Conservation (phyloP, 1,284 basidiomycete species). For the Afroboletus lepidellus region DNA sequence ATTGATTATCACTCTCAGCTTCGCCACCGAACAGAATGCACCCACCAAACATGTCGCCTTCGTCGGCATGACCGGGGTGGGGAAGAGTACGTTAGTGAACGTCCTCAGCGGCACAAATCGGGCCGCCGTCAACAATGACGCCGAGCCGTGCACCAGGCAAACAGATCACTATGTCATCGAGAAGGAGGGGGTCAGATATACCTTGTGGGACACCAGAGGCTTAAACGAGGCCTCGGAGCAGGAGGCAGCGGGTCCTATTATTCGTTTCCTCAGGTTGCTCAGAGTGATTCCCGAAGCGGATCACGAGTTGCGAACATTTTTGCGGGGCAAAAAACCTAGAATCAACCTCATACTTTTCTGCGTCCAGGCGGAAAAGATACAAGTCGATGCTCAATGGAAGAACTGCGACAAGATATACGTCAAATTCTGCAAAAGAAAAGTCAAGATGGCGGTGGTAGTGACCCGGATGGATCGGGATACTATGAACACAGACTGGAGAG, state of each 20-base stretch:
- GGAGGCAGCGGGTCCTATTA: not conserved
- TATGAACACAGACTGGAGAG: conserved; percentile 28
- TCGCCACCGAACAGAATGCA: conserved; percentile 3
- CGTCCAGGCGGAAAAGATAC: conserved; percentile 17
- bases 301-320: conserved; percentile 6
- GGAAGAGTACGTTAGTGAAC: conserved; percentile 14
- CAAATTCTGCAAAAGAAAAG: conserved; percentile 14
- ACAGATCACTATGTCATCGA: conserved; percentile 1
- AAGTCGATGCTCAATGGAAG: conserved; percentile 12
- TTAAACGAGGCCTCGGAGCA: conserved; percentile 8
- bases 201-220: conserved; percentile 20
- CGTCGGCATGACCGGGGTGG: conserved; percentile 7
- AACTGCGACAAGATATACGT: conserved; percentile 11
- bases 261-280: conserved; percentile 6
- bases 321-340: conserved; percentile 10
- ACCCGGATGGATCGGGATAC: conserved; percentile 40
- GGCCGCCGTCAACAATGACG: conserved; percentile 13
- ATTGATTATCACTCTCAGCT: not conserved
- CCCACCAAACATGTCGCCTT: conserved; percentile 12
- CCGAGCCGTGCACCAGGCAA: conserved; percentile 8
- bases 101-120: conserved; percentile 9
- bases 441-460: conserved; percentile 26
- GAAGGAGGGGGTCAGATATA: not conserved
- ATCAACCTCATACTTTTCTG: conserved; percentile 19
- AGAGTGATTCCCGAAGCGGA: conserved; percentile 12